Conservation (phyloP, 2,329 filamentous ascomycete genomes). For the Claviceps fusiformis region DNA sequence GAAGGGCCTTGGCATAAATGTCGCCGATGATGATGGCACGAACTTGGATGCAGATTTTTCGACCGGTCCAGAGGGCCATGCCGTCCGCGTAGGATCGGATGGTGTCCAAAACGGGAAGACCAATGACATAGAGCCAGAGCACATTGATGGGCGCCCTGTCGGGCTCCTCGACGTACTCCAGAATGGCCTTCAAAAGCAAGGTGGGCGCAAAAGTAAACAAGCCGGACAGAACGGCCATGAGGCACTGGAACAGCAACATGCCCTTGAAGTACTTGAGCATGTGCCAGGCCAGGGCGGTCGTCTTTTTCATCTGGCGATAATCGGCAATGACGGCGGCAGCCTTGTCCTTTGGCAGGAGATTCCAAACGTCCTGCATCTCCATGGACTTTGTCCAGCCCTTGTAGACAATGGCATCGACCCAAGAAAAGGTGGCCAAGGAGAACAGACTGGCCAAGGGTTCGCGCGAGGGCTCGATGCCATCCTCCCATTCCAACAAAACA, state of each 20-base stretch:
- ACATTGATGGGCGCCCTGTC: conserved; percentile 65
- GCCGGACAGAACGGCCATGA: conserved; percentile 67
- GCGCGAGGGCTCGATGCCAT: conserved; percentile 70
- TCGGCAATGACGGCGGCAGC: conserved; percentile 65
- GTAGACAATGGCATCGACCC: conserved; percentile 83
- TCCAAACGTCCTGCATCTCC: conserved; percentile 83
- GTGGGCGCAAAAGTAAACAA: conserved; percentile 86
- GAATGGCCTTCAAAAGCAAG: conserved; percentile 74
- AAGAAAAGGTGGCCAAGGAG: conserved; percentile 75
- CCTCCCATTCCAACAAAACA: conserved; percentile 79
- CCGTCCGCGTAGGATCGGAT: conserved; percentile 72
- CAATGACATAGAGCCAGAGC: conserved; percentile 88
- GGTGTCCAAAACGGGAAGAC: conserved; percentile 72
- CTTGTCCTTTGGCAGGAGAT: conserved; percentile 77
- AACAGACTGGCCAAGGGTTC: conserved; percentile 82
- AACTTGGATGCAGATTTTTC: conserved; percentile 85
- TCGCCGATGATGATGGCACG: conserved; percentile 94
- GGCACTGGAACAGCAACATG: conserved; percentile 60
- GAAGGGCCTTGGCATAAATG: conserved; percentile 89
- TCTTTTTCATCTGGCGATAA: conserved; percentile 78
- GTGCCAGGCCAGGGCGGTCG: conserved; percentile 63
- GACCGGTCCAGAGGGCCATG: conserved; percentile 82
- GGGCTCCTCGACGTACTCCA: conserved; percentile 87
- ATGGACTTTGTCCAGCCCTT: conserved; percentile 75
- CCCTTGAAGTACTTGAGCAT: conserved; percentile 74